Evolutionary conservation across 2,329 filamentous ascomycete genomes (phyloP), one percentile per base, ranked within the genome.

Genomic region (Microsporum ferrugineum): DNA sequence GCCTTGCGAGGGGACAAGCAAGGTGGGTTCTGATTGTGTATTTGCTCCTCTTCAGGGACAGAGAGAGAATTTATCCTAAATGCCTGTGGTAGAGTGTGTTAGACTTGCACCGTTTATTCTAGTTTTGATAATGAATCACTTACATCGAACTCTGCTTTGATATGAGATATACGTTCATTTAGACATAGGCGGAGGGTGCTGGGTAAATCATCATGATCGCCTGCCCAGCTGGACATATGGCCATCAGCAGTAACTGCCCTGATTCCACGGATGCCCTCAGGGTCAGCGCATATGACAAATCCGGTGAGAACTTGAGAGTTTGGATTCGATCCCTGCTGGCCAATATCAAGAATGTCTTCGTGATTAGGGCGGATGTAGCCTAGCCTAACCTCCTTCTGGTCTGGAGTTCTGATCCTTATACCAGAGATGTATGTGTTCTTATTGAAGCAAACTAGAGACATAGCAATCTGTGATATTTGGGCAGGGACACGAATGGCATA

Each of bases 61-160:
- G 65, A 61, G 34, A 68, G 58, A 6, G 59, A 62, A 33, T 65
- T 61, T 58, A 68, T 59, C 61, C 66, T 67, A 45, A 66, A 65
- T 14, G 63, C 65, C 65, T 67, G 31, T 34, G 38, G 10, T 49
- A 29, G 10, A 29, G 17, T 36, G 31, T 14, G 33, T 60, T 43
- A 60, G 58, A 31, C n/a, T 10, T 3, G 8, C 12, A 1, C 5
- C 10, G 8, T 14, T 33, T 49, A 8, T 49, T 14, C 1, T 12
- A 5, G 27, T 29, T 14, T 38, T 53, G 23, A 12, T 31, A 17
- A 8, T 6, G 14, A 6, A 36, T 39, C 4, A 58, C 61, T 47
- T 62, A 67, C 66, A 61, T 67, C 65, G 58, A 67, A 64, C 31
- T 23, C 61, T 29, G 53, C 61, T 45, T 65, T 66, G 36, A 68